A percentile compares a stretch with the other conserved stretches of the same genome.
These are phyloP conservation scores for Chlamydomonas sphaeroides DNA, from an alignment of 139 green algal species.

Conservation along the genomic window DNA sequence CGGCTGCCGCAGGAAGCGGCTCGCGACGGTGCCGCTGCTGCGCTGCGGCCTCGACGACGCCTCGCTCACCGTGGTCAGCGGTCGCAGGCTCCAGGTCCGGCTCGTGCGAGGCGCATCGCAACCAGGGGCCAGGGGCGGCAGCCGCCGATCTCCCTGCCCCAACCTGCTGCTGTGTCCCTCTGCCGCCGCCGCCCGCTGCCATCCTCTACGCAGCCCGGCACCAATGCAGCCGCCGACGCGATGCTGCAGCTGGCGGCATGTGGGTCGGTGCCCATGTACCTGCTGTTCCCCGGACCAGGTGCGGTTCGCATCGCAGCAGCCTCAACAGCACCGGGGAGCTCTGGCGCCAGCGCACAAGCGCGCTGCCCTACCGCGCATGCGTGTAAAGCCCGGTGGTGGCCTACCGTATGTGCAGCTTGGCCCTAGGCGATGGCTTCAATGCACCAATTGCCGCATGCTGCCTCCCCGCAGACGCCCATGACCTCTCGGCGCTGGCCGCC, in stretches of 20 bases:
- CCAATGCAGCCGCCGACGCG: neutral
- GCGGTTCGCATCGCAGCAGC: too few species aligned
- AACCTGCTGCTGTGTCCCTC: neutral
- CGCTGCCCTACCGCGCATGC: too few species aligned
- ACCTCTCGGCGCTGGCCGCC: too few species aligned
- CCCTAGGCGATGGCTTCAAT: too few species aligned
- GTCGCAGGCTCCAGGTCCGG: conserved; percentile 20
- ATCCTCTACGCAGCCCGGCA: neutral
- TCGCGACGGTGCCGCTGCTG: conserved; percentile 36
- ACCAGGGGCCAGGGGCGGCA: neutral
- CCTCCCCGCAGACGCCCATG: too few species aligned
- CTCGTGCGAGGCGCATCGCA: neutral
- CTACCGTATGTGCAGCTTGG: too few species aligned
- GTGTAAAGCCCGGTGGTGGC: too few species aligned
- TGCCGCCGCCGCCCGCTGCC: neutral
- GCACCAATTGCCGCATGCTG: too few species aligned
- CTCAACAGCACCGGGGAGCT: too few species aligned
- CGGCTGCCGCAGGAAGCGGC: conserved; percentile 7
- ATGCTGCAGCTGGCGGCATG: neutral
- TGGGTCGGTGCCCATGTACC: conserved; percentile 24
- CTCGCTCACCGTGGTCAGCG: conserved; percentile 9
- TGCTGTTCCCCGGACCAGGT: conserved; percentile 47
- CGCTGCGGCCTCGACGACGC: conserved; percentile 4
- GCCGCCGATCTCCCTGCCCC: neutral
- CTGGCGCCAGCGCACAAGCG: too few species aligned